Evolutionary conservation across 495 filamentous ascomycete genomes (phyloP).

Genomic region (Usnea hakonensis): DNA sequence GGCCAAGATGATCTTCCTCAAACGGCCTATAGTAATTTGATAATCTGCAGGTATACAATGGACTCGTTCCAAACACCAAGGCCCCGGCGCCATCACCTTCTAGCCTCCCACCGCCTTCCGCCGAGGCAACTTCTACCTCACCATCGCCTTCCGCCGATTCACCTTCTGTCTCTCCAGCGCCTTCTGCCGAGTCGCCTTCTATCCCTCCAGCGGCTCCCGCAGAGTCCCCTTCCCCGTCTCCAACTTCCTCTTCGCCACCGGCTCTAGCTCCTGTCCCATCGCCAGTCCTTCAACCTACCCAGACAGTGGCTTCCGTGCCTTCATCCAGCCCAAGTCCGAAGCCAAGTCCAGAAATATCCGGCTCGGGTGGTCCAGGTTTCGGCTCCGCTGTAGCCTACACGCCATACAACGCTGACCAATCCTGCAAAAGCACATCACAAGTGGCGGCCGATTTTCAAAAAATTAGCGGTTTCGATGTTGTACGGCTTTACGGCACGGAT

Average conservation of each 20-base stretch:
- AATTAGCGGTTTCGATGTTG: conserved; percentile 44
- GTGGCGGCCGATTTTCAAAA: conserved; percentile 55
- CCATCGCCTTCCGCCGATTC: neutral
- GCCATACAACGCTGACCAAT: conserved; percentile 57
- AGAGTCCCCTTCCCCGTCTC: neutral
- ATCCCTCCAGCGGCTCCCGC: conserved; percentile 8
- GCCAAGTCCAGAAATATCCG: neutral
- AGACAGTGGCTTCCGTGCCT: neutral
- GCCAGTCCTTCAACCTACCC: neutral
- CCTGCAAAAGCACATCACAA: conserved; percentile 58
- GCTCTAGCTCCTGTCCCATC: neutral
- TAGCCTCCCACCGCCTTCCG: too few species aligned
- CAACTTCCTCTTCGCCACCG: neutral
- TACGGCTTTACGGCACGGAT: conserved; percentile 77
- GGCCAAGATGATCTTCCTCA: too few species aligned
- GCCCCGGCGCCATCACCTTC: neutral
- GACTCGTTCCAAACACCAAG: neutral
- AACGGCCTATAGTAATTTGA: neutral
- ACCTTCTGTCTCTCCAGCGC: neutral
- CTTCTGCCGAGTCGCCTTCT: conserved; percentile 3
- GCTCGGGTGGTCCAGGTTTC: conserved; percentile 23
- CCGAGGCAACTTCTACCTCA: neutral
- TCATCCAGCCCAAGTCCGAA: neutral
- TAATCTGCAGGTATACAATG: neutral
- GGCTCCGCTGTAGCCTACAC: conserved; percentile 61